phyloP scores from a whole-genome alignment of 495 filamentous ascomycete species.

The Elasticomyces elasticus region DNA sequence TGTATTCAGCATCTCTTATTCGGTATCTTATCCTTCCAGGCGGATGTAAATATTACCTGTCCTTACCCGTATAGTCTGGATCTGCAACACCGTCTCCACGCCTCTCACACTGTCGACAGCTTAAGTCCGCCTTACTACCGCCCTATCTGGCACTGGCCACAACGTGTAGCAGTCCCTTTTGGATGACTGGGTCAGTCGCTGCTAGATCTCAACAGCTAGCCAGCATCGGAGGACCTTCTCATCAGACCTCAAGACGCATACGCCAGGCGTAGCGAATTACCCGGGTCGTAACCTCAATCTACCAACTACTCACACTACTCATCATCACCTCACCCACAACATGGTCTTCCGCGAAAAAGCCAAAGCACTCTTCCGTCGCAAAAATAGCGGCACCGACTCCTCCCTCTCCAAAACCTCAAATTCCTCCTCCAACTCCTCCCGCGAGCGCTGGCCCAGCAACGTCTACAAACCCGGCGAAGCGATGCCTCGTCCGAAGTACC shows the following conservation, averaged over 20 bases:
- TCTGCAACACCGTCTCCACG: not conserved
- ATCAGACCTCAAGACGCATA: not conserved
- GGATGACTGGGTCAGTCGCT: not conserved
- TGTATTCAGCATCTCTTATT: not conserved
- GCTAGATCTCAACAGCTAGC: not conserved
- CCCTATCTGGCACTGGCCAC: not conserved
- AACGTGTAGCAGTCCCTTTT: too few species aligned
- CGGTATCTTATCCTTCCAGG: too few species aligned
- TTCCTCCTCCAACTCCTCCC: conserved; percentile 3
- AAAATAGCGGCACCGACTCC: conserved; percentile 6
- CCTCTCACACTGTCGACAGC: not conserved
- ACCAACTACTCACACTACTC: not conserved
- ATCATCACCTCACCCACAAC: conserved; percentile 3
- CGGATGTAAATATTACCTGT: not conserved
- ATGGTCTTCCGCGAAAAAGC: conserved; percentile 35
- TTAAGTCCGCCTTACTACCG: not conserved
- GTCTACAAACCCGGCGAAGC: conserved; percentile 35
- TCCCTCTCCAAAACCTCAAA: conserved; percentile 3
- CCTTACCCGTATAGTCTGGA: too few species aligned
- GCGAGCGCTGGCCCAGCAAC: conserved; percentile 14
- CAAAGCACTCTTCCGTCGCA: conserved; percentile 27
- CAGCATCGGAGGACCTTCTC: too few species aligned
- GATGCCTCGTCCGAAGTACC: conserved; percentile 36
- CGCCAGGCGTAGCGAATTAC: not conserved
- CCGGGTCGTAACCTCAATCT: not conserved